phyloP scores from a whole-genome alignment of 352 stramenopile genomes.

The Thalassiosira hispida region DNA sequence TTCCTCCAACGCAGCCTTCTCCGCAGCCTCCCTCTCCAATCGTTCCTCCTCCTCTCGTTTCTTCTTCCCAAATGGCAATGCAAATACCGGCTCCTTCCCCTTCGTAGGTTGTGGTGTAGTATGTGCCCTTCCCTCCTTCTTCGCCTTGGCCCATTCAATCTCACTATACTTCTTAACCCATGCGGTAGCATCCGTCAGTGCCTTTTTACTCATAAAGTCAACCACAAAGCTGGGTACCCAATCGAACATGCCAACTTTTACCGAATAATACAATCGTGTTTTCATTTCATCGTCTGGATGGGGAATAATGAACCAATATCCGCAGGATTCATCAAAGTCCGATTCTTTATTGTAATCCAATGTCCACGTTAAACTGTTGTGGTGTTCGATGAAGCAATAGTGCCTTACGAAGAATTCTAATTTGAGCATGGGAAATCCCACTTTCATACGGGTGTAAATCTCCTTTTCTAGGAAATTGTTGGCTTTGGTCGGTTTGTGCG shows the following conservation, averaged over 20 bases:
- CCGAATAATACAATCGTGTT: conserved; percentile 62
- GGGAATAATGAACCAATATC: conserved; percentile 67
- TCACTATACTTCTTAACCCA: conserved; percentile 72
- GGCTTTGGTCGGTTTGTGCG: conserved; percentile 44
- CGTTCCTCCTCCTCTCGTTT: conserved; percentile 44
- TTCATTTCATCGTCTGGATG: conserved; percentile 54
- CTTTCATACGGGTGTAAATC: conserved; percentile 63
- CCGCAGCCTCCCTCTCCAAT: conserved; percentile 10
- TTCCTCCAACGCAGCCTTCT: conserved; percentile 29
- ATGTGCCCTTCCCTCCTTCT: conserved; percentile 16
- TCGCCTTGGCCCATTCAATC: conserved; percentile 49
- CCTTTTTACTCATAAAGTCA: conserved; percentile 66
- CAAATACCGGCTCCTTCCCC: conserved; percentile 25
- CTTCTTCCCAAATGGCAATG: conserved; percentile 41
- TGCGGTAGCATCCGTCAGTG: conserved; percentile 63
- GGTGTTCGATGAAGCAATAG: conserved; percentile 48
- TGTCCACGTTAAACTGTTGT: conserved; percentile 62
- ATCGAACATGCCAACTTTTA: conserved; percentile 64
- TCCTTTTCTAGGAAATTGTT: conserved; percentile 50
- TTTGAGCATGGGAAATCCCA: conserved; percentile 62
- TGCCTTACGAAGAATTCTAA: conserved; percentile 66
- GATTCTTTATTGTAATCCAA: conserved; percentile 65
- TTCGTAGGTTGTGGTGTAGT: not conserved
- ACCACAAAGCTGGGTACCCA: conserved; percentile 67
- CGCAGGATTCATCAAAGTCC: conserved; percentile 68